Evolutionary conservation across 345 rosid genomes (phyloP), one percentile per base, ranked within the genome.

Genomic region (Mangifera indica): DNA sequence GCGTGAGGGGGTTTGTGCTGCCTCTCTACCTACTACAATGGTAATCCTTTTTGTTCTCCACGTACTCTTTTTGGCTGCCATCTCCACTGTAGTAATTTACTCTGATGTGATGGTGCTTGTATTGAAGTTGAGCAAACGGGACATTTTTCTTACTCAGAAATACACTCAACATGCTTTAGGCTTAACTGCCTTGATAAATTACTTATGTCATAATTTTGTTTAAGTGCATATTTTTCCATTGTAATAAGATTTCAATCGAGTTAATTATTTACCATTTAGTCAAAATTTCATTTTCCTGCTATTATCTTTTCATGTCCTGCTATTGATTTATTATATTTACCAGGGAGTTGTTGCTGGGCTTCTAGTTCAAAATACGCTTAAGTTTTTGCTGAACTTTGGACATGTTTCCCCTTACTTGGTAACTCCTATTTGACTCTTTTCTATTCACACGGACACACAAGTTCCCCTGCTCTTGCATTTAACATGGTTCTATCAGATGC

Each of bases 331-430:
- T 54, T 57, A 1, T 29, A 29, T 72, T 1, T 81, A 75, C 69
- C 90, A 92, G 98, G 98, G 97, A 78, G 99, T 95, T 81, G 89
- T 95, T 79, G 96, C 98, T 0, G 99, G 99, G 61, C 94, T 88
- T 60, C 82, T 95, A 75, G 93, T 95, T 75, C 98, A 95, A 78
- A 95, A 88, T 75, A 87, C 99, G 7, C 90, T 95, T 49, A 92
- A 92, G 83, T 87, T 84, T 78, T 78, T 95, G 70, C 86, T 95
- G 70, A 87, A 84, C 37, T 92, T 92, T 80, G 99, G 99, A 65
- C 80, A 87, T 21, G 96, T 92, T 61, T 89, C 99, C 60, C 91
- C 97, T 5, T 92, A 92, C 85, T 78, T 89, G 92, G 98, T 92
- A 89, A 73, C 64, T 58, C 60, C 81, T 72, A 70, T 49, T 34